phyloP scores from a whole-genome alignment of 805 yeast species.

The Tetrapisispora arboricola region DNA sequence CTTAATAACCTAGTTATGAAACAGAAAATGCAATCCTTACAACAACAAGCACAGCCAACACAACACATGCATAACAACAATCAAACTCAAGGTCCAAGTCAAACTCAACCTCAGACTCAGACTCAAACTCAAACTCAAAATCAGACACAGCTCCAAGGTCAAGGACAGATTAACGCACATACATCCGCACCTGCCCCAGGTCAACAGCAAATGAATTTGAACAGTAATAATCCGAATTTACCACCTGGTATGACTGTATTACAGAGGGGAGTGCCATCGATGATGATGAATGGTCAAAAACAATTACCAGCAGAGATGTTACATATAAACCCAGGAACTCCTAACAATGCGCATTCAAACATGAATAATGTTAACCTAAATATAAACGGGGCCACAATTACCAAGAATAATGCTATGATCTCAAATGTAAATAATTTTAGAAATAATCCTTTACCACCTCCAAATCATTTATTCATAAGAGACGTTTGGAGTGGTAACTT shows the following conservation, averaged over 20 bases:
- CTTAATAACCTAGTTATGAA: conserved; percentile 20
- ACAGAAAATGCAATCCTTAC: conserved; percentile 21
- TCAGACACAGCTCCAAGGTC: conserved; percentile 3
- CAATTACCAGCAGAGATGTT: conserved; percentile 5
- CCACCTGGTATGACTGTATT: conserved; percentile 23
- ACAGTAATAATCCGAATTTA: conserved; percentile 8
- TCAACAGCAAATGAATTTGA: conserved; percentile 10
- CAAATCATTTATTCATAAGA: conserved; percentile 37
- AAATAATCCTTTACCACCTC: conserved; percentile 16
- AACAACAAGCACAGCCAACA: conserved; percentile 11
- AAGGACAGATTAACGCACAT: neutral
- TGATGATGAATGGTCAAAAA: conserved; percentile 8
- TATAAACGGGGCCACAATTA: neutral
- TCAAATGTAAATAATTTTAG: conserved; percentile 7
- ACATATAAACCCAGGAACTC: conserved; percentile 4
- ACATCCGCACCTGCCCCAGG: conserved; percentile 6
- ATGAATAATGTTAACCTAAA: conserved; percentile 2
- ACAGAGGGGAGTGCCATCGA: conserved; percentile 17
- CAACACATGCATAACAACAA: conserved; percentile 2
- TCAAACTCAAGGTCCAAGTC: neutral
- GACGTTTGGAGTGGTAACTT: conserved; percentile 70
- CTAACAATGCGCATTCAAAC: conserved; percentile 1
- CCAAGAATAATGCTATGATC: conserved; percentile 6
- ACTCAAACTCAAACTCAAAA: conserved; percentile 1
- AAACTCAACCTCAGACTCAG: conserved; percentile 4